Evolutionary conservation across 768 basidiomycete genomes (phyloP).

Genomic region (Russula lepida): DNA sequence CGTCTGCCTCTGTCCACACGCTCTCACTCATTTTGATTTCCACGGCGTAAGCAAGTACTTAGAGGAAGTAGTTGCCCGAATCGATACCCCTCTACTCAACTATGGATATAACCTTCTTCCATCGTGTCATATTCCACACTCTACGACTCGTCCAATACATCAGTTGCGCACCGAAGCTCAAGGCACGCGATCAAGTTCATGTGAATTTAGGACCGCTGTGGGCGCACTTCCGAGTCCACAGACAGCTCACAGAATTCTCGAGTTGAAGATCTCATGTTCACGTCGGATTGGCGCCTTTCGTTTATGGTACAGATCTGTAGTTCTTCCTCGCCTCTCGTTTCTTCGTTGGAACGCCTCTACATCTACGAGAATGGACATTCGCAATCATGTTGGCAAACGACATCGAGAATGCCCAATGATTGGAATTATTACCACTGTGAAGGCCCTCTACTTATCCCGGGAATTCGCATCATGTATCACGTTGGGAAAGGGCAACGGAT

Average conservation of each 20-base stretch:
- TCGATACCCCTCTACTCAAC: neutral
- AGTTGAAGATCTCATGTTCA: neutral
- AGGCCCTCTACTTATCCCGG: neutral
- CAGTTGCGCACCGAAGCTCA: neutral
- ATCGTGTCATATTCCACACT: neutral
- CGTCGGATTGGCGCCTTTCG: neutral
- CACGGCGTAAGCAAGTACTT: neutral
- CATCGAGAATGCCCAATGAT: neutral
- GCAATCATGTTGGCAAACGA: neutral
- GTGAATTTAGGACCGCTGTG: neutral
- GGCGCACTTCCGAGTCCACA: neutral
- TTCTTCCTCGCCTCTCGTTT: neutral
- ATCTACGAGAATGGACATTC: neutral
- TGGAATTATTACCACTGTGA: neutral
- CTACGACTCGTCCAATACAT: neutral
- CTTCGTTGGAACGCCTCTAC: neutral
- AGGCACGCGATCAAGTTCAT: neutral
- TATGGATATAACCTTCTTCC: neutral
- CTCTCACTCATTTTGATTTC: neutral
- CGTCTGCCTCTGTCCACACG: neutral
- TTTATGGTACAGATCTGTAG: neutral
- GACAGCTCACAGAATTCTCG: neutral
- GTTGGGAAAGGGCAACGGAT: neutral
- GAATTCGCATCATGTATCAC: neutral
- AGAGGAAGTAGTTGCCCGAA: neutral